phyloP scores from a whole-genome alignment of 2,329 filamentous ascomycete genomes.

The Fusarium sulawesiense region DNA sequence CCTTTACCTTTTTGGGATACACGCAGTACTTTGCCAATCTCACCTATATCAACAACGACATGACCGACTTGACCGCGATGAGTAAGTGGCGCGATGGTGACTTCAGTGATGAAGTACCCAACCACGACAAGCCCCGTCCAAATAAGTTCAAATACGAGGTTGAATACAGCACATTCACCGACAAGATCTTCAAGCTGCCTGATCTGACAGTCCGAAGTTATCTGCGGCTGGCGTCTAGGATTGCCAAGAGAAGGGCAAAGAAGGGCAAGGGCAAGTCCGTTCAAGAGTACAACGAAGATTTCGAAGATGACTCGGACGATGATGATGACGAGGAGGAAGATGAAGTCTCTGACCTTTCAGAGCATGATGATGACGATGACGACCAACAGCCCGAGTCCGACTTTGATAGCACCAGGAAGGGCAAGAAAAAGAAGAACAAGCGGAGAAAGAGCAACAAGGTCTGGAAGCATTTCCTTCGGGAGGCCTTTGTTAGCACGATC shows the following conservation, averaged over 20 bases:
- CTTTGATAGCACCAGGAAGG: slow-evolving; percentile 17
- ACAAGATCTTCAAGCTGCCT: slow-evolving; percentile 77
- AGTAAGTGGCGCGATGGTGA: slow-evolving; percentile 73
- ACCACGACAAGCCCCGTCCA: slow-evolving; percentile 65
- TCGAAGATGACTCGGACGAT: slow-evolving; percentile 48
- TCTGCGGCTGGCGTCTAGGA: slow-evolving; percentile 81
- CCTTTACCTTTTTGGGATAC: slow-evolving; percentile 81
- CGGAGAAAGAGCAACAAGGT: slow-evolving; percentile 69
- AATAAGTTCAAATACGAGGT: slow-evolving; percentile 78
- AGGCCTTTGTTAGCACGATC: slow-evolving; percentile 83
- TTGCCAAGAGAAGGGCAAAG: slow-evolving; percentile 61
- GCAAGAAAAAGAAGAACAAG: slow-evolving; percentile 55
- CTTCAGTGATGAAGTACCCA: slow-evolving; percentile 66
- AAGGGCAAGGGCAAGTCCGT: slow-evolving; percentile 41
- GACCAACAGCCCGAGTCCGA: slow-evolving; percentile 37
- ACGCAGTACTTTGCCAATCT: slow-evolving; percentile 95
- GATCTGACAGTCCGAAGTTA: slow-evolving; percentile 89
- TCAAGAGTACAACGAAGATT: slow-evolving; percentile 33
- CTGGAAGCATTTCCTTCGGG: slow-evolving; percentile 81
- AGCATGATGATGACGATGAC: slow-evolving; percentile 39
- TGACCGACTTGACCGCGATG: slow-evolving; percentile 52
- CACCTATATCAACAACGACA: slow-evolving; percentile 86
- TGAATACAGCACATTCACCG: slow-evolving; percentile 86
- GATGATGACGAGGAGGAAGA: slow-evolving; percentile 43
- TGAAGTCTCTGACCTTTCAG: slow-evolving; percentile 27